phyloP scores from a whole-genome alignment of 441 rosid genomes.

The Erodium texanum region DNA sequence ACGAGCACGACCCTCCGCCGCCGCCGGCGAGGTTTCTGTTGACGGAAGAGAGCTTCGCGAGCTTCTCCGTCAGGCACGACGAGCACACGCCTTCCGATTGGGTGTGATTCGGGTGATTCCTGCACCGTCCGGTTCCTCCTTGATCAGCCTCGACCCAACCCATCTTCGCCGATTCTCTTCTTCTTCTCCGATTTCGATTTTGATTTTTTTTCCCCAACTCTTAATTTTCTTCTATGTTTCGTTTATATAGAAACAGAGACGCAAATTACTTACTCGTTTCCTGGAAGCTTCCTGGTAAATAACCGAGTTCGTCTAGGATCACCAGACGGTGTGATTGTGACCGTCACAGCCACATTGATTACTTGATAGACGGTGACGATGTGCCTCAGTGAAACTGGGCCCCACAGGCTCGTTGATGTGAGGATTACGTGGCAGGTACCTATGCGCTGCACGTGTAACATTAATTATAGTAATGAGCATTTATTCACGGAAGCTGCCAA shows the following conservation, averaged over 20 bases:
- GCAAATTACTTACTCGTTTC: background rate
- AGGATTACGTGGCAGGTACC: background rate
- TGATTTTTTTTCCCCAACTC: background rate
- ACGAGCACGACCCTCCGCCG: background rate
- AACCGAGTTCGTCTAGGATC: background rate
- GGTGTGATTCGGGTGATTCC: background rate
- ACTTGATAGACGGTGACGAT: background rate
- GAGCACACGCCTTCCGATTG: background rate
- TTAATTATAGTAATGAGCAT: too few relatives aligned
- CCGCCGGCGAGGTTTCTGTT: background rate
- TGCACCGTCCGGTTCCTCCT: background rate
- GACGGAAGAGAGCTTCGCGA: background rate
- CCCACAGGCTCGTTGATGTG: too few relatives aligned
- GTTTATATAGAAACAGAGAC: conserved; percentile 1
- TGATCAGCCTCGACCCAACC: background rate
- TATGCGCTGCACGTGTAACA: too few relatives aligned
- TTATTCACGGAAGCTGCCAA: too few relatives aligned
- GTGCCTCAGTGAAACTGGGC: too few relatives aligned
- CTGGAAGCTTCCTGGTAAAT: background rate
- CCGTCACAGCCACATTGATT: background rate
- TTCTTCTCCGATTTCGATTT: background rate
- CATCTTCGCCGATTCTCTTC: background rate
- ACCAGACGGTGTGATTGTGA: background rate
- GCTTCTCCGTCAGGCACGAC: background rate
- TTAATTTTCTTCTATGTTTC: background rate